Evolutionary conservation across 257 asterid genomes (phyloP).

Genomic region (Schizonepeta tenuifolia): DNA sequence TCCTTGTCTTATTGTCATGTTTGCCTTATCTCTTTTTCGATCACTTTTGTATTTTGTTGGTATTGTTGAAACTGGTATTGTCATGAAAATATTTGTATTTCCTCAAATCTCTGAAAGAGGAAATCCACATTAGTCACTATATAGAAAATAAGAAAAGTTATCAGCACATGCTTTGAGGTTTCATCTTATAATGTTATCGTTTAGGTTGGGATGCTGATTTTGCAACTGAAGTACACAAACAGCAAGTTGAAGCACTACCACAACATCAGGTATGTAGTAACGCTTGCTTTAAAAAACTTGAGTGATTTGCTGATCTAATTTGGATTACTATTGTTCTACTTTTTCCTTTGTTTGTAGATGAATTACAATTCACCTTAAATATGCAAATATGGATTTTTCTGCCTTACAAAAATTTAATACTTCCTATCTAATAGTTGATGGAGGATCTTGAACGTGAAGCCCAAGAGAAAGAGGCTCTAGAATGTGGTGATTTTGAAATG

Average conservation of each 20-base stretch:
- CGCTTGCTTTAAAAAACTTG: slow-evolving; percentile 5
- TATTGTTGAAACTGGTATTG: not conserved
- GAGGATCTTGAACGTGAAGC: slow-evolving; percentile 93
- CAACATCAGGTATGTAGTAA: slow-evolving; percentile 72
- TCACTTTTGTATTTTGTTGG: not conserved
- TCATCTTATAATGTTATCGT: slow-evolving; percentile 30
- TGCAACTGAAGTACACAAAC: slow-evolving; percentile 93
- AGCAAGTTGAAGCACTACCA: slow-evolving; percentile 89
- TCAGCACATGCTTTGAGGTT: slow-evolving; percentile 24
- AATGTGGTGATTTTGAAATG: slow-evolving; percentile 45
- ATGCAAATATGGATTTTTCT: slow-evolving; percentile 4
- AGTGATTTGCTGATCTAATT: slow-evolving; percentile 8
- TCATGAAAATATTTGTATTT: not conserved
- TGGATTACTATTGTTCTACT: slow-evolving; percentile 14
- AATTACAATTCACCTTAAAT: slow-evolving; percentile 4
- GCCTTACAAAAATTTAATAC: slow-evolving; percentile 25
- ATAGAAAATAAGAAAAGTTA: slow-evolving; percentile 18
- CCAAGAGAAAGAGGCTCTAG: slow-evolving; percentile 84
- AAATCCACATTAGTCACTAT: not conserved
- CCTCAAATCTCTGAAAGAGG: not conserved
- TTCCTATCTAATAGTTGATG: slow-evolving; percentile 59
- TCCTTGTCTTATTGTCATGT: not conserved
- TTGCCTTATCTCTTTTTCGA: not conserved
- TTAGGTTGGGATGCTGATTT: slow-evolving; percentile 98
- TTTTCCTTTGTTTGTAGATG: slow-evolving; percentile 14